Base-by-base conservation (phyloP, 345 rosid genomes). In the Salix brachista region DNA sequence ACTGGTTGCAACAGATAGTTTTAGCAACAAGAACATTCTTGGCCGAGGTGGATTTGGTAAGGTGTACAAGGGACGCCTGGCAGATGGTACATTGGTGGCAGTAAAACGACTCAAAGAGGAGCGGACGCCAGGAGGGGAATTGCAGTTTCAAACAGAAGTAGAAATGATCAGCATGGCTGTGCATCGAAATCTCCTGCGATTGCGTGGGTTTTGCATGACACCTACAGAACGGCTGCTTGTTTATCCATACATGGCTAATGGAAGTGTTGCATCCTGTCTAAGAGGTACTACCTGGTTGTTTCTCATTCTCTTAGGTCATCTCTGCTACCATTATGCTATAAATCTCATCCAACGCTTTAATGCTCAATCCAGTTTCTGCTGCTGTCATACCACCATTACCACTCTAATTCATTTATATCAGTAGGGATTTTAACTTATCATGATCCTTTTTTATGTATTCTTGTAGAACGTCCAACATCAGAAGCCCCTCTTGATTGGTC, bases 91-190 rank as follows among this genome's bases (percentile, higher is more conserved):
- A 36, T 75, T 82, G 77, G 85, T 82, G 73, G 85, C 85, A 7
- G 85, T 82, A 41, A 82, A 82, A 79, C 67, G 85, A 75, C 71
- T 82, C n/a, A 82, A 82, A 78, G 85, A 82, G 52, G 85, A 78
- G 82, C 79, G 82, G 13, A 82, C 82, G 2, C 82, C 82, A 9
- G 85, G 85, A 6, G 85, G 82, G 34, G 85, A 82, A 37, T 67
- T 82, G 76, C 85, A 82, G 71, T 82, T 82, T 61, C 84, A 82
- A 73, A 82, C 81, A 34, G 84, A 82, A 48, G 81, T 82, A 19
- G 81, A 82, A 67, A 82, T 82, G 85, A 75, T 82, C 54, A 82
- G 85, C 60, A 82, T 82, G 85, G 85, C 85, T 42, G 81, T 82
- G 50, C 85, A 82, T 79, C 77, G 85, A 19, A 82, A 82, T 78